Conservation (phyloP, 176 grass and related monocot species). For the Leersia perrieri region DNA sequence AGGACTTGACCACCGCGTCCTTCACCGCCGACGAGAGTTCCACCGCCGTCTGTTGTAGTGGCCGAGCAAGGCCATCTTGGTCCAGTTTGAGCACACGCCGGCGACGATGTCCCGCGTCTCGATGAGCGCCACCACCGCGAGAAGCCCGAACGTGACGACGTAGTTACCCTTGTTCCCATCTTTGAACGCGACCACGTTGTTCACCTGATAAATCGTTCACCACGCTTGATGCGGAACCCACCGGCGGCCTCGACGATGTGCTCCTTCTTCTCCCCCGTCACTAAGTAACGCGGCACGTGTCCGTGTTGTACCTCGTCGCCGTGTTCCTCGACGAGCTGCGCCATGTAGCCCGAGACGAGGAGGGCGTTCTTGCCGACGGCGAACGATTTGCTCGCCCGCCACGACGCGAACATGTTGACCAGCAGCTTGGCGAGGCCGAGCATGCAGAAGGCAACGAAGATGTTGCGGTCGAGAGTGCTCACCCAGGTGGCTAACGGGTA, state of each 20-base stretch:
- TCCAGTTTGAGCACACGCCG: slow-evolving; percentile 24
- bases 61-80: slow-evolving; percentile 24
- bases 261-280: too few species aligned
- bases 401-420: slow-evolving; percentile 19
- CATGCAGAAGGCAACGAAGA: slow-evolving; percentile 11
- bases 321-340: neutral
- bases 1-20: neutral
- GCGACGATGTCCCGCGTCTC: neutral
- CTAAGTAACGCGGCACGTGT: too few species aligned
- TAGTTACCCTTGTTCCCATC: neutral
- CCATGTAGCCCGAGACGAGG: slow-evolving; percentile 43
- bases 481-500: neutral
- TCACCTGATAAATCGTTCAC: too few species aligned
- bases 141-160: neutral
- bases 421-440: slow-evolving; percentile 14
- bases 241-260: too few species aligned
- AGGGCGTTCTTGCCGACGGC: slow-evolving; percentile 27
- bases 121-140: neutral
- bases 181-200: too few species aligned
- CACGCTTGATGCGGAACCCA: too few species aligned
- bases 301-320: too few species aligned
- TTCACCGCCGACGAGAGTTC: neutral
- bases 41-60: slow-evolving; percentile 13
- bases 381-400: neutral
- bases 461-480: rapidly evolving